Conservation (phyloP, 1,284 basidiomycete genomes). For the Cryptococcus sp. region DNA sequence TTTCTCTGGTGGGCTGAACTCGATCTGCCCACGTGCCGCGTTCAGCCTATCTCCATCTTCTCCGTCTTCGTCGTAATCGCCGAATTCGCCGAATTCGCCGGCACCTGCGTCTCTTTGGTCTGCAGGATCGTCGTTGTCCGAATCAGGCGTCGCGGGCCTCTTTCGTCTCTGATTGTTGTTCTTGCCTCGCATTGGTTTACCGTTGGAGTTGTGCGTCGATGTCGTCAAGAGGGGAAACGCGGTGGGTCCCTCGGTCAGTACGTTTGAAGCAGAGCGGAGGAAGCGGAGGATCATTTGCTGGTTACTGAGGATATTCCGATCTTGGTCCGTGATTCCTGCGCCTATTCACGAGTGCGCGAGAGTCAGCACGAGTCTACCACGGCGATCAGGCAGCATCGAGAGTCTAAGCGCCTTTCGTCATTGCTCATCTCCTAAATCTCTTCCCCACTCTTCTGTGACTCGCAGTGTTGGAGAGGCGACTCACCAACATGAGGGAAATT, state of each 20-base stretch:
- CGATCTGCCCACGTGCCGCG: slow-evolving; percentile 13
- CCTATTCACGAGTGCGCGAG: slow-evolving; percentile 57
- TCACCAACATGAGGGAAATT: slow-evolving; percentile 95
- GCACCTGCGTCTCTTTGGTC: slow-evolving; percentile 57
- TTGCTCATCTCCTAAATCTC: not conserved
- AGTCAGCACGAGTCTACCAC: not conserved
- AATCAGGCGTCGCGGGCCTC: slow-evolving; percentile 45
- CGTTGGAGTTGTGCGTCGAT: not conserved
- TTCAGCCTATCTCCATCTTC: slow-evolving; percentile 24
- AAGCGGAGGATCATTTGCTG: slow-evolving; percentile 86
- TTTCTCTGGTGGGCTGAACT: slow-evolving; percentile 47
- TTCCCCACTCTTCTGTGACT: too few species aligned
- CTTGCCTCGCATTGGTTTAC: not conserved
- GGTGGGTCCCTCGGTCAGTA: slow-evolving; percentile 63
- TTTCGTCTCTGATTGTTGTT: slow-evolving; percentile 16
- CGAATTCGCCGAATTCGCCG: slow-evolving; percentile 51
- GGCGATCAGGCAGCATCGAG: not conserved
- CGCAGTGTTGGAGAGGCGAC: slow-evolving; percentile 45
- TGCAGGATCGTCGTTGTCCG: slow-evolving; percentile 52
- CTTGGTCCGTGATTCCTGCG: slow-evolving; percentile 90
- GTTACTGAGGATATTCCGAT: slow-evolving; percentile 89
- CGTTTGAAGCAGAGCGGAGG: slow-evolving; percentile 68
- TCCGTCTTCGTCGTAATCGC: slow-evolving; percentile 46
- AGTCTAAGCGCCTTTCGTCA: not conserved
- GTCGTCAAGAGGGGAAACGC: not conserved